phyloP scores from a whole-genome alignment of 331 rosid species.

The Quercus tomentella region DNA sequence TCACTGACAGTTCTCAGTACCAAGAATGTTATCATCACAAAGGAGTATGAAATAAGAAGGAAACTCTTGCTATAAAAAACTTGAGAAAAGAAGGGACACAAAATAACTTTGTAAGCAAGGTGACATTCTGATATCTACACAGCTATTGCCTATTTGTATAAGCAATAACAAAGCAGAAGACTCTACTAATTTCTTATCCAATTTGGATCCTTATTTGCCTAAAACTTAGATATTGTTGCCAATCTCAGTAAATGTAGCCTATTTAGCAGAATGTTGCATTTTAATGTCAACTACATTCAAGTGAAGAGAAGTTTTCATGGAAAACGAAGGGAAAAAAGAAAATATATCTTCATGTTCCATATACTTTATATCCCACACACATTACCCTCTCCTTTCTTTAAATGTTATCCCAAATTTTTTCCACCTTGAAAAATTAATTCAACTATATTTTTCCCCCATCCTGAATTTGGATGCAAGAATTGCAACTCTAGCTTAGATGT shows the following conservation, averaged over 20 bases:
- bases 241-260: not conserved
- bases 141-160: not conserved
- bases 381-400: not conserved
- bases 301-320: not conserved
- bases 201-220: not conserved
- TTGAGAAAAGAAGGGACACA: not conserved
- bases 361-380: not conserved
- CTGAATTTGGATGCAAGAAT: too few species aligned
- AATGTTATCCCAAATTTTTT: not conserved
- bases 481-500: too few species aligned
- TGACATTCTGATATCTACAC: not conserved
- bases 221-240: not conserved
- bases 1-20: not conserved
- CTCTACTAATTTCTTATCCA: not conserved
- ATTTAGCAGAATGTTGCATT: not conserved
- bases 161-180: not conserved
- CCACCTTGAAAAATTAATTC: not conserved
- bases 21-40: constrained; percentile 1
- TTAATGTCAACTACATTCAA: not conserved
- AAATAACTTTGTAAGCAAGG: not conserved
- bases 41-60: not conserved
- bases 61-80: not conserved
- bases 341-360: not conserved
- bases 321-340: not conserved
- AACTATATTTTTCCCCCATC: too few species aligned